Evolutionary conservation across 305 asterid species (phyloP), one percentile per base, ranked within the genome.

Genomic region (Fraxinus angustifolia): DNA sequence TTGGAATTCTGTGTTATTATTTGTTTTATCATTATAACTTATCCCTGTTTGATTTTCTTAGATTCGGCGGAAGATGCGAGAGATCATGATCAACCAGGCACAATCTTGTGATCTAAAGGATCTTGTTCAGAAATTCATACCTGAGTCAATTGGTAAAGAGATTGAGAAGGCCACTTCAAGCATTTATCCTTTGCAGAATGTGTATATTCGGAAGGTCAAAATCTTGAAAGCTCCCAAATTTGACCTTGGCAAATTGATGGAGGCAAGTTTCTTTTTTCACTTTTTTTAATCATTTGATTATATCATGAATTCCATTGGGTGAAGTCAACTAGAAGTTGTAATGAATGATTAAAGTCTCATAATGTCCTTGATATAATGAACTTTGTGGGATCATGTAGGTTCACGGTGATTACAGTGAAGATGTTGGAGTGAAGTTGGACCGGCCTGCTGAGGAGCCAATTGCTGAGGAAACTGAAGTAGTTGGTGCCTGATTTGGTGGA

Each of bases 191-290:
- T 86, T 93, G 67, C 98, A 93, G 86, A 95, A 93, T 77, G 98
- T 95, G 35, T 95, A 79, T 67, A 89, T 95, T 72, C 89, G 97
- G 85, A 95, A 95, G 87, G 98, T 90, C 60, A 95, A 95, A 84
- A 92, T 95, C 78, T 83, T 95, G 91, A 95, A 93, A 77, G 95
- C 98, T 53, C 98, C 98, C 56, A 95, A 93, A 73, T 95, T 93
- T 28, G 97, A 95, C 88, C 90, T 95, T 23, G 91, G 94, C 67
- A 91, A 85, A 84, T 83, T 95, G 89, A 95, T 93, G 98, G 97
- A 93, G 93, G 97, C 73, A 75, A 68, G 81, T 80, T 40, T 28
- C 16, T 71, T n/a, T 60, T 1, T 23, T 23, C 21, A 1, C 2
- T 0, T 62, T 16, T 33, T 7, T 28, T 28, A 30, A 67, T 67